These are phyloP conservation scores for Tilletia indica DNA, from an alignment of 1,284 basidiomycete genomes.

Conservation along the genomic window DNA sequence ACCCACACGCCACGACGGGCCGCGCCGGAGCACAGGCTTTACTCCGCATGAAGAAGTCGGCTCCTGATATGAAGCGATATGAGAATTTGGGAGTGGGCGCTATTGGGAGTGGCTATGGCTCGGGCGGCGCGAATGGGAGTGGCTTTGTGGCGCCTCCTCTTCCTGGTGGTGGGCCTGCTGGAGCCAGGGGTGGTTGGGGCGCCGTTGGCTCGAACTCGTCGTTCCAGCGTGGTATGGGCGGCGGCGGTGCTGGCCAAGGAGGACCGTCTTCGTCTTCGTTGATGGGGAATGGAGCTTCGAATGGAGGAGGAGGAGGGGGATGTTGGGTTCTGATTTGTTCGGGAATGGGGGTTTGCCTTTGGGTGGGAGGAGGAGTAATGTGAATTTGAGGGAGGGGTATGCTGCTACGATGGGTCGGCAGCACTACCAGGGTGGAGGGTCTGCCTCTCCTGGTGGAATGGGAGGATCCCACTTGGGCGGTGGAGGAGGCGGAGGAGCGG, in stretches of 20 bases:
- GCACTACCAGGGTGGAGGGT: background rate
- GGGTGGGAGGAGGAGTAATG: slow-evolving; percentile 21
- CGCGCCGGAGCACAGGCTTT: slow-evolving; percentile 25
- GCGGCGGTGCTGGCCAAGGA: no score
- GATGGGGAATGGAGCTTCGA: background rate
- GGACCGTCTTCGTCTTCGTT: background rate
- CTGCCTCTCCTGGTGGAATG: background rate
- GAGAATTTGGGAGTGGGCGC: background rate
- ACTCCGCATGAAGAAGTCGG: slow-evolving; percentile 50
- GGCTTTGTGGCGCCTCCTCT: background rate
- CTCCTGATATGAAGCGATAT: slow-evolving; percentile 51
- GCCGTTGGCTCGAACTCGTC: background rate
- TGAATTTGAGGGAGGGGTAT: slow-evolving; percentile 16
- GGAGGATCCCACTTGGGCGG: background rate
- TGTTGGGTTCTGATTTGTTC: no score
- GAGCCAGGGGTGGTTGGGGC: background rate
- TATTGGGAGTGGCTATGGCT: background rate
- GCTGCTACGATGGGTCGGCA: no score
- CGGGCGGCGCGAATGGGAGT: no score
- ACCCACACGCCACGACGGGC: slow-evolving; percentile 40
- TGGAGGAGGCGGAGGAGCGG: slow-evolving; percentile 19
- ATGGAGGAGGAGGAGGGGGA: no score
- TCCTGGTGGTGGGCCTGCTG: background rate
- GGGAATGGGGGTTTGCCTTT: no score
- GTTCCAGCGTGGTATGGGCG: no score